Evolutionary conservation across 1,284 basidiomycete genomes (phyloP), one percentile per base, ranked within the genome.

Genomic region (Ceratobasidium sp.): DNA sequence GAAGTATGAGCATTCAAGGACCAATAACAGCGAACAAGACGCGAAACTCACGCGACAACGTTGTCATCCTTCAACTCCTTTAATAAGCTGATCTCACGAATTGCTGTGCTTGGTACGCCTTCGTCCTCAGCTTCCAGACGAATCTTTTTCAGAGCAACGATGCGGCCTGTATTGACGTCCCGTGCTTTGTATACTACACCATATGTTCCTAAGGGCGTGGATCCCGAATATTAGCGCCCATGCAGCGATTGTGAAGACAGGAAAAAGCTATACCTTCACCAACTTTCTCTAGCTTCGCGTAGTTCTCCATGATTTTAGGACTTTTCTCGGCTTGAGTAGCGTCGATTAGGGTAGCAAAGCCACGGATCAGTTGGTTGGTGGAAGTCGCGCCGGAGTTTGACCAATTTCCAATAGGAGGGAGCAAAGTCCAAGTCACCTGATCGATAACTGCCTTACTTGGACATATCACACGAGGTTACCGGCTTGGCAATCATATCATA

Each of bases 81-180:
- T 76, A 99, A 83, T 72, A 99, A 82, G 79, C 93, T 95, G 79
- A 99, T 98, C 82, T 99, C 96, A 65, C 96, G 87, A 77, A 99
- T 97, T 69, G 96, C 96, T 15, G 97, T 99, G 75, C 91, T 94
- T 4, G 96, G 96, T 20, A 98, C 96, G 25, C 96, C 96, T 77
- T 99, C 94, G 75, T 97, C 97, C 80, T 99, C 96, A 20, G 95
- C 94, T 79, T 99, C 97, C 40, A 99, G 87, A 69, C 96, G 87
- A 76, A 99, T 99, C 85, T 99, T 98, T 86, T 99, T 99, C 76
- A 96, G 83, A 55, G 95, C 95, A 60, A 95, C 96, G 75, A 93
- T 87, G 79, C 87, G 77, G 80, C 92, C 87, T 62, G 87, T 87
- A 74, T 81, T 83, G 77, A 88, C 80, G 79, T 94, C 87, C 77